A percentile compares a stretch with the other conserved stretches of the same genome.
phyloP scores from a whole-genome alignment of 2,329 filamentous ascomycete genomes.

The Lasiodiplodia citricola region DNA sequence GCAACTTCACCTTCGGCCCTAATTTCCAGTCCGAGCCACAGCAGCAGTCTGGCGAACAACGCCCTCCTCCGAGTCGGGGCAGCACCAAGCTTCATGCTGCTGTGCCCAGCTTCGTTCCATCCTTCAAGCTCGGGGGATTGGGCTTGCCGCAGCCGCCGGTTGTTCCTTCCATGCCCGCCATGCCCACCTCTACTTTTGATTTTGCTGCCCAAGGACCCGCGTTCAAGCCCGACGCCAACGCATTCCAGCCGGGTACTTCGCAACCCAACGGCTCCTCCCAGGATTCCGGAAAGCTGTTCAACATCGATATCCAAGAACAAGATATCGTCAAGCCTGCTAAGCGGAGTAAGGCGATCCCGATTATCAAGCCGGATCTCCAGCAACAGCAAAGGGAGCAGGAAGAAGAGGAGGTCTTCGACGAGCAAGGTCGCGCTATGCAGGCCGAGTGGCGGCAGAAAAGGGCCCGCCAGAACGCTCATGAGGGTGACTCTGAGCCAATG shows the following conservation, averaged over 20 bases:
- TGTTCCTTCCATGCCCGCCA: slow-evolving; percentile 14
- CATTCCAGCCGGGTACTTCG: background rate
- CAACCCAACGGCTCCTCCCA: slow-evolving; percentile 6
- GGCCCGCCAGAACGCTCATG: slow-evolving; percentile 66
- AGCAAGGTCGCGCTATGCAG: slow-evolving; percentile 67
- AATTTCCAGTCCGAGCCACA: slow-evolving; percentile 46
- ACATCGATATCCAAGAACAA: slow-evolving; percentile 53
- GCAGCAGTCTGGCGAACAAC: slow-evolving; percentile 25
- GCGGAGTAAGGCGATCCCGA: slow-evolving; percentile 83
- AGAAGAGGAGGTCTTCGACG: slow-evolving; percentile 55
- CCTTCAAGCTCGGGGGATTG: slow-evolving; percentile 37
- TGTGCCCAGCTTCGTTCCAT: slow-evolving; percentile 73
- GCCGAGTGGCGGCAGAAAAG: slow-evolving; percentile 76
- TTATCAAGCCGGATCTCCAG: slow-evolving; percentile 65
- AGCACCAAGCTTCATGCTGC: slow-evolving; percentile 69
- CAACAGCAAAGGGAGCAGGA: slow-evolving; percentile 45
- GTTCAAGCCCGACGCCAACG: slow-evolving; percentile 36
- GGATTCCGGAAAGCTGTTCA: slow-evolving; percentile 25
- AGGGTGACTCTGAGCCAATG: slow-evolving; percentile 74
- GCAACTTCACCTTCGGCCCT: slow-evolving; percentile 46
- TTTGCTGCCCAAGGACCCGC: slow-evolving; percentile 30
- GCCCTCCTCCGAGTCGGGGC: slow-evolving; percentile 56
- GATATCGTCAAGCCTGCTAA: slow-evolving; percentile 70
- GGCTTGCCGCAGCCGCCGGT: slow-evolving; percentile 2
- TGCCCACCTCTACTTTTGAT: slow-evolving; percentile 28